Percentiles rank a stretch among this genome's conserved stretches.
These are phyloP conservation scores for Fusarium marasasianum DNA, from an alignment of 2,329 filamentous ascomycete species.

Conservation along the genomic window DNA sequence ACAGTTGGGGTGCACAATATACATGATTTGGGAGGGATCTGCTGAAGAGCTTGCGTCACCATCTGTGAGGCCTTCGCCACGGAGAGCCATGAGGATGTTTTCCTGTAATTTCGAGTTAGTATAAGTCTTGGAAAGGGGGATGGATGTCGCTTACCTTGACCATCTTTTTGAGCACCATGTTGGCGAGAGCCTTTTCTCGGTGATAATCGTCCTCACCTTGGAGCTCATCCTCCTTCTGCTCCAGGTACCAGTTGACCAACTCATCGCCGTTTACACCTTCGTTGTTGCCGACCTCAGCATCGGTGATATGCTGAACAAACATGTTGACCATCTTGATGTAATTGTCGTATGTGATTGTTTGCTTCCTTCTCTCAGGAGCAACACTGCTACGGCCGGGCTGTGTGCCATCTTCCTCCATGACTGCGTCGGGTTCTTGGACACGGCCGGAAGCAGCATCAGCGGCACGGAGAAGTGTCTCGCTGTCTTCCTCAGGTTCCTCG, in stretches of 20 bases:
- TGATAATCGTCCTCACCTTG: slow-evolving; percentile 83
- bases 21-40: slow-evolving; percentile 63
- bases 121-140: not conserved
- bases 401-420: slow-evolving; percentile 51
- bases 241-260: slow-evolving; percentile 88
- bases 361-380: slow-evolving; percentile 64
- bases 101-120: slow-evolving; percentile 68
- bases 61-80: slow-evolving; percentile 66
- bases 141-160: slow-evolving; percentile 76
- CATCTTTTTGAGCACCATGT: slow-evolving; percentile 93
- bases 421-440: slow-evolving; percentile 58
- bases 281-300: slow-evolving; percentile 78
- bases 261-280: slow-evolving; percentile 88
- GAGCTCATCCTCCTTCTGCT: slow-evolving; percentile 87
- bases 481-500: slow-evolving; percentile 60
- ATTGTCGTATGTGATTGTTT: slow-evolving; percentile 94
- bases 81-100: slow-evolving; percentile 86
- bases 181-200: slow-evolving; percentile 75
- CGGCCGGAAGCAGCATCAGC: slow-evolving; percentile 54
- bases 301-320: slow-evolving; percentile 82
- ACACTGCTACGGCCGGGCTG: slow-evolving; percentile 52
- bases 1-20: slow-evolving; percentile 94
- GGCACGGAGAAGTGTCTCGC: slow-evolving; percentile 55
- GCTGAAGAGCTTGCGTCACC: slow-evolving; percentile 56
- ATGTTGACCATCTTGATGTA: slow-evolving; percentile 91